These are phyloP conservation scores for Solioccasus polychromus DNA, from an alignment of 768 basidiomycete genomes.

Conservation along the genomic window DNA sequence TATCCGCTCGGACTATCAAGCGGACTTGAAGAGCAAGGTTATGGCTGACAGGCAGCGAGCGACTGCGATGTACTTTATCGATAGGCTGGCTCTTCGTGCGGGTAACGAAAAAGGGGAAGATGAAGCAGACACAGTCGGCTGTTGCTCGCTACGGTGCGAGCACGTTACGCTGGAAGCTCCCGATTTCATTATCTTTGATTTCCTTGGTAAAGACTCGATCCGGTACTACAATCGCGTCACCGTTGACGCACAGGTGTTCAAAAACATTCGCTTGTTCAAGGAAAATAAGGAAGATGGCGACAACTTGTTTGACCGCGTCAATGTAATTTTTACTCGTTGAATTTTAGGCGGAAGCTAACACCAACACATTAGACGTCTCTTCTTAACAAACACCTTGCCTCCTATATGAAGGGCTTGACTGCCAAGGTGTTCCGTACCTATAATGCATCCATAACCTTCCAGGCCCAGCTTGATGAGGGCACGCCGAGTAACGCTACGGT, in stretches of 20 bases:
- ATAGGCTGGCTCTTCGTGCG: slow-evolving; percentile 93
- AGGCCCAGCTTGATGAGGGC: slow-evolving; percentile 79
- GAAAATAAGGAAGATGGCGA: slow-evolving; percentile 86
- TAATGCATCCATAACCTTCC: slow-evolving; percentile 96
- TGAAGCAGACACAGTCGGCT: slow-evolving; percentile 98
- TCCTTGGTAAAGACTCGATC: slow-evolving; percentile 98
- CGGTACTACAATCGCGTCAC: slow-evolving; percentile 91
- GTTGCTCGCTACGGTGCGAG: slow-evolving; percentile 95
- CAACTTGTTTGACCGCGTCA: slow-evolving; percentile 92
- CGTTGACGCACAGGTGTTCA: slow-evolving; percentile 92
- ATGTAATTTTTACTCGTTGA: slow-evolving; percentile 43
- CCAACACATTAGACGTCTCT: slow-evolving; percentile 56
- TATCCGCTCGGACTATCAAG: slow-evolving; percentile 85
- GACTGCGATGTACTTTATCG: slow-evolving; percentile 99
- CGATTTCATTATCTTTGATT: slow-evolving; percentile 90
- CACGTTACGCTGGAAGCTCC: slow-evolving; percentile 92
- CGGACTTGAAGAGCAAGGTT: slow-evolving; percentile 82
- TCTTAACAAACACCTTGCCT: slow-evolving; percentile 89
- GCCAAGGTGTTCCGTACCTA: slow-evolving; percentile 99
- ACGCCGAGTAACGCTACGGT: slow-evolving; percentile 67
- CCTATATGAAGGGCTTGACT: slow-evolving; percentile 96
- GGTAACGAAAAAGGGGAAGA: slow-evolving; percentile 99
- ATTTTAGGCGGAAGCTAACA: slow-evolving; percentile 16
- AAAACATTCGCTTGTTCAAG: slow-evolving; percentile 97
- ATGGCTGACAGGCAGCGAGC: slow-evolving; percentile 96